Conservation (phyloP, 306 rosid genomes). For the Quercus bicolor region DNA sequence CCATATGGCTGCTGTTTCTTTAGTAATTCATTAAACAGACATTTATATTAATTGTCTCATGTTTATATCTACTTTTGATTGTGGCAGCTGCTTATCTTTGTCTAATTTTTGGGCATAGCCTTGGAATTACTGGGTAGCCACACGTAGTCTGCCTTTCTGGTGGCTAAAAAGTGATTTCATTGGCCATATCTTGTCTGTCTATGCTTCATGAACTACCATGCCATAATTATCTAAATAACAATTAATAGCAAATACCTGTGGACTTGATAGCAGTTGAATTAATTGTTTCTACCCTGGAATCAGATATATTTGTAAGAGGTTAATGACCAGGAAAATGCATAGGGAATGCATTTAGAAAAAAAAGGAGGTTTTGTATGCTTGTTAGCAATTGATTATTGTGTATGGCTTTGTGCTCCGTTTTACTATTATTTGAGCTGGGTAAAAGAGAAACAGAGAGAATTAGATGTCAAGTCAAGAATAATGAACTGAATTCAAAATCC, state of each 20-base stretch:
- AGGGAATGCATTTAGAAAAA: background rate
- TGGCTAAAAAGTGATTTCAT: background rate
- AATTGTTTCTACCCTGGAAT: background rate
- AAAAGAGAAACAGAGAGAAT: background rate
- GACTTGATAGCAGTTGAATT: background rate
- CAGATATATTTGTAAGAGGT: background rate
- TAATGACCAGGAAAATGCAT: background rate
- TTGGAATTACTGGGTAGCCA: background rate
- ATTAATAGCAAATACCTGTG: background rate
- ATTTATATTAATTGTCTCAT: background rate
- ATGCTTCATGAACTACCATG: background rate
- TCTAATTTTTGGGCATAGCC: background rate
- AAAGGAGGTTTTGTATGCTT: background rate
- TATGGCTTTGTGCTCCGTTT: background rate
- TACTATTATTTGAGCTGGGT: background rate
- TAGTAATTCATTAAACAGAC: background rate
- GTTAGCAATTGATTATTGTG: background rate
- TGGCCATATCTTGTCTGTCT: background rate
- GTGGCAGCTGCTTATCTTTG: background rate
- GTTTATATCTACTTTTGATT: background rate
- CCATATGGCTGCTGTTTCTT: constrained; percentile 14
- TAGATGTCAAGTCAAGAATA: background rate
- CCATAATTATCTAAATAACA: background rate
- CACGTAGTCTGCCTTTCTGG: background rate
- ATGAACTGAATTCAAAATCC: background rate